A percentile compares a stretch with the other conserved stretches of the same genome.
Conservation (phyloP, 2,329 filamentous ascomycete genomes). For the Aquanectria penicillioides region DNA sequence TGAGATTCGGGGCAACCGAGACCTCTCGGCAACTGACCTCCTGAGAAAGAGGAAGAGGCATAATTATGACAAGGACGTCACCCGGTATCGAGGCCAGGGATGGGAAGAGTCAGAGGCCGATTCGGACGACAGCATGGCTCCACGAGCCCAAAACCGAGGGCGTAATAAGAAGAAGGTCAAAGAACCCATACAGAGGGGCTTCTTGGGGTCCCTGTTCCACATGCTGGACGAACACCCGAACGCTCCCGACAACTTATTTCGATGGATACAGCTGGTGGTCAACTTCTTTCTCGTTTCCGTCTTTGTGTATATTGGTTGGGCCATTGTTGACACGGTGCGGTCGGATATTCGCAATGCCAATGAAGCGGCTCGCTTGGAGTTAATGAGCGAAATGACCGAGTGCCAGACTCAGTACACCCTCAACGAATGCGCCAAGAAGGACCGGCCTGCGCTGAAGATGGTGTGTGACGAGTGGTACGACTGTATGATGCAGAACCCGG, state of each 20-base stretch:
- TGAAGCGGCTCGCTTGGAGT: conserved; percentile 72
- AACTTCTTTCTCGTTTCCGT: conserved; percentile 69
- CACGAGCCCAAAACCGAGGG: conserved; percentile 33
- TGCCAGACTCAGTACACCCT: conserved; percentile 79
- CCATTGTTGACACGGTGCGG: conserved; percentile 75
- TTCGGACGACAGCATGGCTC: conserved; percentile 52
- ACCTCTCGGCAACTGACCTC: conserved; percentile 53
- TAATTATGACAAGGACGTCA: conserved; percentile 62
- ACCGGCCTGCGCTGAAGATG: conserved; percentile 76
- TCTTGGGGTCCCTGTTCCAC: conserved; percentile 58
- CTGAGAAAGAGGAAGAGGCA: conserved; percentile 66
- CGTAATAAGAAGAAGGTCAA: conserved; percentile 39
- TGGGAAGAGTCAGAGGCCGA: conserved; percentile 60
- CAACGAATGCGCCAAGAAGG: conserved; percentile 76
- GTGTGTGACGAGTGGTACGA: conserved; percentile 84
- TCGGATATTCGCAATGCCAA: conserved; percentile 80
- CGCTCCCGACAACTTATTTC: conserved; percentile 67
- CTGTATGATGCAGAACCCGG: conserved; percentile 88
- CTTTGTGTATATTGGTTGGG: conserved; percentile 73
- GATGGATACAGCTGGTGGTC: conserved; percentile 69
- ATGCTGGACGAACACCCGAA: conserved; percentile 67
- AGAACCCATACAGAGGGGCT: conserved; percentile 33
- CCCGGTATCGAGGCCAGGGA: conserved; percentile 53
- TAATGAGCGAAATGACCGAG: conserved; percentile 76
- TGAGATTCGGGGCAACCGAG: conserved; percentile 64